These are phyloP conservation scores for Diaporthe sp. DNA, from an alignment of 2,329 filamentous ascomycete species.

Conservation along the genomic window DNA sequence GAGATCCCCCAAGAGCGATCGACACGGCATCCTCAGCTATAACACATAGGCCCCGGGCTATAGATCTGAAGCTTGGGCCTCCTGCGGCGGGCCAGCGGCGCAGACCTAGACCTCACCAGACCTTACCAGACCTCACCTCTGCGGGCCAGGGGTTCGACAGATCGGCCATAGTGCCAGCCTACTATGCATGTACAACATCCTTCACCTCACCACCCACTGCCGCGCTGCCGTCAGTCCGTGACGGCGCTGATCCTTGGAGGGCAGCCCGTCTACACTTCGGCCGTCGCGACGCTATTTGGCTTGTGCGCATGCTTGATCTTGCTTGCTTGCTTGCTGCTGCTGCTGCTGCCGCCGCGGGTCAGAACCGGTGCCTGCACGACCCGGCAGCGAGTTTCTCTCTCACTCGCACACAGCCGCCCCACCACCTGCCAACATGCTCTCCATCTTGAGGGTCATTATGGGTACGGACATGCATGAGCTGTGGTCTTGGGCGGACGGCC, in stretches of 20 bases:
- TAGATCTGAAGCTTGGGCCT: constrained; percentile 35
- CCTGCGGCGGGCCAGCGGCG: constrained; percentile 29
- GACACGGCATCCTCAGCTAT: constrained; percentile 37
- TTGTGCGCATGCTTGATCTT: background rate
- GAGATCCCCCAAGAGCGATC: constrained; percentile 33
- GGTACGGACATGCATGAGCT: constrained; percentile 22
- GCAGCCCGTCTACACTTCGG: constrained; percentile 7
- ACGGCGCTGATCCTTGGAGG: constrained; percentile 24
- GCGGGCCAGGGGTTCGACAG: constrained; percentile 27
- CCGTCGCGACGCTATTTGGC: constrained; percentile 10
- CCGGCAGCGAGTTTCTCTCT: background rate
- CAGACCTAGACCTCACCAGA: constrained; percentile 33
- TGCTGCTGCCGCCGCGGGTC: background rate
- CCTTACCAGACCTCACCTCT: constrained; percentile 26
- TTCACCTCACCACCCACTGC: constrained; percentile 21
- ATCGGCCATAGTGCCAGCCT: constrained; percentile 21
- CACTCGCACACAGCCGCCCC: constrained; percentile 1
- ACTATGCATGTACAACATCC: constrained; percentile 14
- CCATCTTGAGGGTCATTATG: constrained; percentile 28
- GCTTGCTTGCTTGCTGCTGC: background rate
- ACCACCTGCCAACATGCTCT: constrained; percentile 26
- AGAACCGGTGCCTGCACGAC: background rate
- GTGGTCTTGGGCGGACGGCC: background rate
- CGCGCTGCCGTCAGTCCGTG: constrained; percentile 8
- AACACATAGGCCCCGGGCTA: constrained; percentile 14